phyloP scores from a whole-genome alignment of 2,329 filamentous ascomycete species.

The Pseudogymnoascus sp. region DNA sequence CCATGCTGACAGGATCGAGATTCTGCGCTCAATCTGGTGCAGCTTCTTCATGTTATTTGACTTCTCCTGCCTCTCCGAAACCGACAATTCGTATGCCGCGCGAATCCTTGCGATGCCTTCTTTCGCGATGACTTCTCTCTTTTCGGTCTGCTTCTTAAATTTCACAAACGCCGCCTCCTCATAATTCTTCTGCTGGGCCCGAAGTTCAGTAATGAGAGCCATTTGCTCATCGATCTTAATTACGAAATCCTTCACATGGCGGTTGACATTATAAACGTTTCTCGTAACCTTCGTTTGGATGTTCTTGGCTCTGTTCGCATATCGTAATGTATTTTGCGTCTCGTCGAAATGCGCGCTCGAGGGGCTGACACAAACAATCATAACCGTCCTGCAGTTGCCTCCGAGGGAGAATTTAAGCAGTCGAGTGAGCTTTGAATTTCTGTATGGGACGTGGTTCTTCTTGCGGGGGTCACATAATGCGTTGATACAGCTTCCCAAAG shows the following conservation, averaged over 20 bases:
- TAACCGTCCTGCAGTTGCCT: slow-evolving; percentile 97
- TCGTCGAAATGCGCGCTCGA: slow-evolving; percentile 97
- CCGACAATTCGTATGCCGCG: slow-evolving; percentile 74
- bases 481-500: slow-evolving; percentile 95
- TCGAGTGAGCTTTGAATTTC: slow-evolving; percentile 94
- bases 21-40: slow-evolving; percentile 75
- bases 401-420: slow-evolving; percentile 94
- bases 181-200: slow-evolving; percentile 84
- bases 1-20: slow-evolving; percentile 83
- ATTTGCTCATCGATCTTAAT: slow-evolving; percentile 99
- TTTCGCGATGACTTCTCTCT: slow-evolving; percentile 65
- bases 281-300: slow-evolving; percentile 99
- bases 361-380: slow-evolving; percentile 98
- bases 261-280: slow-evolving; percentile 98
- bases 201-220: slow-evolving; percentile 91
- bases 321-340: slow-evolving; percentile 94
- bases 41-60: slow-evolving; percentile 74
- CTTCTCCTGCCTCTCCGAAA: slow-evolving; percentile 71
- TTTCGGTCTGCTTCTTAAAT: slow-evolving; percentile 84
- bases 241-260: slow-evolving; percentile 97
- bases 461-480: slow-evolving; percentile 90
- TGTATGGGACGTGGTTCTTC: slow-evolving; percentile 89
- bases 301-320: slow-evolving; percentile 97
- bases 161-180: slow-evolving; percentile 78
- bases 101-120: slow-evolving; percentile 79